Conservation (phyloP, 2,329 filamentous ascomycete genomes). For the Coleophoma cylindrospora region DNA sequence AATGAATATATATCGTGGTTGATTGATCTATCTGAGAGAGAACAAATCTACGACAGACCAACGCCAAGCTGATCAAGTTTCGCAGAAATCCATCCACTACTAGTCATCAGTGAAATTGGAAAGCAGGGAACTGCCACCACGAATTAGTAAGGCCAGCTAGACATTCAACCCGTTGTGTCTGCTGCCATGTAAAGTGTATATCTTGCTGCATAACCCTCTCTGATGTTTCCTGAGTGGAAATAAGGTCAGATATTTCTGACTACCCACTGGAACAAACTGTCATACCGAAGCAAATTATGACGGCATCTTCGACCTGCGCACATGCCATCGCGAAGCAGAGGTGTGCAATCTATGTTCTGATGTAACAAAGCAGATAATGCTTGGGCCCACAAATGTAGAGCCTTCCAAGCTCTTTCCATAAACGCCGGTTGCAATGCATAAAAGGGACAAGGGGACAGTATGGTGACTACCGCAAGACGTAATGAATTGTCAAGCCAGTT, state of each 20-base stretch:
- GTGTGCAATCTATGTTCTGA: conserved; percentile 28
- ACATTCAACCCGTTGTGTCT: conserved; percentile 4
- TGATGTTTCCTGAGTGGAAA: not conserved
- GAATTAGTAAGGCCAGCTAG: conserved; percentile 1
- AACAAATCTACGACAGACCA: conserved; percentile 10
- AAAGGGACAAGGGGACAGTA: conserved; percentile 12
- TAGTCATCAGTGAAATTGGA: conserved; percentile 1
- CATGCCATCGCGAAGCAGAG: conserved; percentile 30
- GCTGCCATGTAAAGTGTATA: not conserved
- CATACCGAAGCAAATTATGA: conserved; percentile 30
- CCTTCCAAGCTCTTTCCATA: conserved; percentile 17
- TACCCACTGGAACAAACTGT: not conserved
- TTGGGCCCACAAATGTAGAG: conserved; percentile 23
- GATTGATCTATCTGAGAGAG: conserved; percentile 13
- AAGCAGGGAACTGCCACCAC: conserved; percentile 2
- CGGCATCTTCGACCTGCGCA: conserved; percentile 36
- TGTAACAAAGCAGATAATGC: conserved; percentile 19
- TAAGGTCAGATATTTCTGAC: conserved; percentile 2
- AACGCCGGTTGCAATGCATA: conserved; percentile 27
- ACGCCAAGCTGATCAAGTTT: conserved; percentile 4
- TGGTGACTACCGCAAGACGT: conserved; percentile 18
- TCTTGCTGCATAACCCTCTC: not conserved
- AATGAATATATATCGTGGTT: conserved; percentile 9
- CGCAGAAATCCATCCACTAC: conserved; percentile 12
- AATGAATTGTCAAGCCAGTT: conserved; percentile 12